These are phyloP conservation scores for Penicillium sclerotigenum DNA, from an alignment of 2,329 filamentous ascomycete genomes.

Conservation along the genomic window DNA sequence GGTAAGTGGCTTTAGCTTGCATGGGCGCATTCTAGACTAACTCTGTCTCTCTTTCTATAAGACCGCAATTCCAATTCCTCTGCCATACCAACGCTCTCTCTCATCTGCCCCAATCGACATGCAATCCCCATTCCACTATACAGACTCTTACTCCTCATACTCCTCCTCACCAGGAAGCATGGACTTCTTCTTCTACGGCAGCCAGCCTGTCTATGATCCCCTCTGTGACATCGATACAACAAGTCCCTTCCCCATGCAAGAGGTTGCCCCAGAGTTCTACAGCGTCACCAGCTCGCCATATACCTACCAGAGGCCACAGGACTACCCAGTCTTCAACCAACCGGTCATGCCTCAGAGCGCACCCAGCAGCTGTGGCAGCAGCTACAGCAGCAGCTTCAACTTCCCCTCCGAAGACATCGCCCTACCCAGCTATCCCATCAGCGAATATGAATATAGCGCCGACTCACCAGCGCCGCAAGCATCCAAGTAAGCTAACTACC, in stretches of 20 bases:
- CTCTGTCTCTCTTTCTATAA: conserved; percentile 8
- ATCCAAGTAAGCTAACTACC: conserved; percentile 26
- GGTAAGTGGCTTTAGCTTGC: conserved; percentile 10
- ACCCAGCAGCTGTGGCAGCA: conserved; percentile 21
- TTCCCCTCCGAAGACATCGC: conserved; percentile 17
- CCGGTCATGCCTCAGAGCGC: conserved; percentile 26
- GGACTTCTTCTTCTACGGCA: conserved; percentile 26
- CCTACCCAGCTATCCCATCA: conserved; percentile 16
- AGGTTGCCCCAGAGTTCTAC: conserved; percentile 17
- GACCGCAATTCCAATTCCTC: conserved; percentile 15
- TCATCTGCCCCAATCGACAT: conserved; percentile 14
- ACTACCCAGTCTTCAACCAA: conserved; percentile 22
- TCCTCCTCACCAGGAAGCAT: conserved; percentile 23
- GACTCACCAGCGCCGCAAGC: conserved; percentile 19
- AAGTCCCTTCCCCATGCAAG: conserved; percentile 15
- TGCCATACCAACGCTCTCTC: background rate
- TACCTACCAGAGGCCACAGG: conserved; percentile 11
- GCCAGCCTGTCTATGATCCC: conserved; percentile 20
- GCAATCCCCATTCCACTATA: conserved; percentile 22
- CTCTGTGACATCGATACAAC: conserved; percentile 17
- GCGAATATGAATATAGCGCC: conserved; percentile 11
- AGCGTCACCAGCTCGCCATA: conserved; percentile 23
- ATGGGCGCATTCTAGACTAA: conserved; percentile 9
- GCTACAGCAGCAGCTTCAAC: conserved; percentile 16
- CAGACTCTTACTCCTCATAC: conserved; percentile 22